phyloP scores from a whole-genome alignment of 805 yeast species.

The Pichia exigua region DNA sequence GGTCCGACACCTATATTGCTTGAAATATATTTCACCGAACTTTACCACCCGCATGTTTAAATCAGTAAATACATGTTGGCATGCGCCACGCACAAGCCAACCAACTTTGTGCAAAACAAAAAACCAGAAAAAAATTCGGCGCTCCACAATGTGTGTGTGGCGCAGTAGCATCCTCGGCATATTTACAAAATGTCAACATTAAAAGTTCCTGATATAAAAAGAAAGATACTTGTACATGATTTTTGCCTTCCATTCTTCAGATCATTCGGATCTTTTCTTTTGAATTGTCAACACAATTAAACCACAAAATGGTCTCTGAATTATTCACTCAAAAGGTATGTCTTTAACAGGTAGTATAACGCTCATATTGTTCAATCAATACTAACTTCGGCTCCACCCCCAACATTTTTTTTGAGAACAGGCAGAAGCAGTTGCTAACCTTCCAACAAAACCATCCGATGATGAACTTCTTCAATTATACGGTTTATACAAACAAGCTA shows the following conservation, averaged over 20 bases:
- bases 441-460: slow-evolving; percentile 73
- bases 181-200: background rate
- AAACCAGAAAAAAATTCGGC: background rate
- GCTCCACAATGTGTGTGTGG: background rate
- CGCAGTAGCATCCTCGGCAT: background rate
- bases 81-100: background rate
- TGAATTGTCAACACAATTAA: background rate
- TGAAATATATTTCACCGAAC: too few relatives aligned
- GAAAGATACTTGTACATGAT: background rate
- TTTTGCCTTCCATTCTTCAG: too few relatives aligned
- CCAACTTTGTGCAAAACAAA: too few relatives aligned
- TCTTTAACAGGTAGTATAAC: background rate
- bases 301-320: slow-evolving; percentile 28
- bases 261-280: too few relatives aligned
- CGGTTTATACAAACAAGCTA: slow-evolving; percentile 94
- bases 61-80: background rate
- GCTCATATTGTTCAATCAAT: background rate
- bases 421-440: slow-evolving; percentile 75
- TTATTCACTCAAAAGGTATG: slow-evolving; percentile 31
- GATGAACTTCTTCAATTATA: slow-evolving; percentile 83
- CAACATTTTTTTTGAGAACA: slow-evolving; percentile 15
- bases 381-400: background rate
- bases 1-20: background rate
- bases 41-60: background rate
- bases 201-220: too few relatives aligned